Base-by-base conservation (phyloP, 1,284 basidiomycete genomes). In the Pisolithus thermaeus region DNA sequence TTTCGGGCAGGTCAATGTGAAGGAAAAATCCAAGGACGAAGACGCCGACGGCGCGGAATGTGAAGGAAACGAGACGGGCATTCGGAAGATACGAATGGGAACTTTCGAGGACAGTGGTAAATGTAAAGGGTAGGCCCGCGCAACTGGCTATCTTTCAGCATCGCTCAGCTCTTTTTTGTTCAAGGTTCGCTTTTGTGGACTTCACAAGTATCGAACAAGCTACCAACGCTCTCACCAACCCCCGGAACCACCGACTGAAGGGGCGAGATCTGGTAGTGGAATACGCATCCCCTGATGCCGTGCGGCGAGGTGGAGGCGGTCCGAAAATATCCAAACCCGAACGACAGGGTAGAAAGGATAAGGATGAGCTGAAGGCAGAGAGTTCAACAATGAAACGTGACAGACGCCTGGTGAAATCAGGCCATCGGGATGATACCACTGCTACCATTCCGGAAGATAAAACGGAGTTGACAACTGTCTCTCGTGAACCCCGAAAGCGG, bases 91-190 rank as follows among this genome's bases (percentile, higher is more conserved):
- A 27, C 83, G 96, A 4, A 79, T 99, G 77, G 94, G 92, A 2
- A 94, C 93, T 16, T 99, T 99, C 59, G 92, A 98, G 67, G 96
- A 98, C 67, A 89, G 81, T 50, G 93, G 93, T 6, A 75, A 85
- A 56, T 98, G 96, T 71, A 99, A 98, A 78, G 96, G 96, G 90
- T 97, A 65, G 57, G 78, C 69, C 36, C 28, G 44, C 45, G 25
- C 20, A 3, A 7, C 12, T 27, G 3, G 0, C 47, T 44, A 43
- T 16, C 38, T 42, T 28, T 25, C 35, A 11, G 22, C 25, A 8
- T 35, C 3, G 3, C 52, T 27, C 45, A 23, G 42, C 32, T 25
- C 11, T 39, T 5, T 37, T 49, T 25, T 28, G 38, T 27, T 27
- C 27, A 8, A 97, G 94, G 20, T 98, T 93, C 72, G 94, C 92